Evolutionary conservation across 2,329 filamentous ascomycete species (phyloP).

Genomic region (Paecilomyces variotii): DNA sequence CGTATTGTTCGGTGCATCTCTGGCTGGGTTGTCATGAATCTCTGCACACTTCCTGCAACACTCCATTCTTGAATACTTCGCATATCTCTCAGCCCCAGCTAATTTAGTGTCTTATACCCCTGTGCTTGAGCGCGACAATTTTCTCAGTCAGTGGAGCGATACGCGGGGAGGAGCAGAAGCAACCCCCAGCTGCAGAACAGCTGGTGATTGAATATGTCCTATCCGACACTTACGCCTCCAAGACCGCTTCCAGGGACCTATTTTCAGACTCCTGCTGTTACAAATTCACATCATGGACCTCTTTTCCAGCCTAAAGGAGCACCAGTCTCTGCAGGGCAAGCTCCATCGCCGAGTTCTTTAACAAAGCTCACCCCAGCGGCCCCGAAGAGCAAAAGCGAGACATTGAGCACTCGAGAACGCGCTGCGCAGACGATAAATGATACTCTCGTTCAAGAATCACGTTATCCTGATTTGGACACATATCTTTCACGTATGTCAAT

Average conservation of each 20-base stretch:
- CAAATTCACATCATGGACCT: constrained; percentile 28
- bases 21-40: background rate
- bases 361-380: constrained; percentile 29
- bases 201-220: constrained; percentile 30
- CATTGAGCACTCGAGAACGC: constrained; percentile 64
- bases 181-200: constrained; percentile 8
- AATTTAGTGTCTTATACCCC: background rate
- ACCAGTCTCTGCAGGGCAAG: constrained; percentile 19
- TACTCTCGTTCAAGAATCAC: constrained; percentile 65
- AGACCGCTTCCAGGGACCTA: constrained; percentile 35
- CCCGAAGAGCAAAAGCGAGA: constrained; percentile 39
- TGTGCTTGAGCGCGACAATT: background rate
- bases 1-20: constrained; percentile 1
- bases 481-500: constrained; percentile 72
- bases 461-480: constrained; percentile 80
- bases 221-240: constrained; percentile 33
- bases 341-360: constrained; percentile 21
- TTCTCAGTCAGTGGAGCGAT: constrained; percentile 5
- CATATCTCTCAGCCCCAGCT: background rate
- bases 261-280: constrained; percentile 32
- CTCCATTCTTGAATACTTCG: background rate
- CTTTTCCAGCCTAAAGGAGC: constrained; percentile 23
- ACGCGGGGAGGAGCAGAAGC: constrained; percentile 20
- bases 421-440: constrained; percentile 78
- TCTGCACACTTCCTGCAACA: background rate